Evolutionary conservation across 805 yeast genomes (phyloP), one percentile per base, ranked within the genome.

Genomic region (Debaryomyces tyrocola): DNA sequence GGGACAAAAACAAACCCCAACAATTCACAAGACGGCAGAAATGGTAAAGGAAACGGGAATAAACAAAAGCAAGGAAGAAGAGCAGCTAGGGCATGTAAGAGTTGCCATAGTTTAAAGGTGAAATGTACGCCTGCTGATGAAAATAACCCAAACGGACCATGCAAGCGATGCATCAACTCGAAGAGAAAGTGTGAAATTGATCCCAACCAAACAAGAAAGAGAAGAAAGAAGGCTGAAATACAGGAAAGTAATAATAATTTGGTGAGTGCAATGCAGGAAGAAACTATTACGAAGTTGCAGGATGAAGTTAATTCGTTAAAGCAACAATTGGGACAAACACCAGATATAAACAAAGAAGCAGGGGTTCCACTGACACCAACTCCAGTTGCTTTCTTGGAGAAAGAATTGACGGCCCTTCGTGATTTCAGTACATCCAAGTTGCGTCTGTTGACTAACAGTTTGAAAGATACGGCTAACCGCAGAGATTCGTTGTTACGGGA

Each of bases 71-170:
- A 31, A 4, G 20, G 18, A 12, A 15, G 28, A 4, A 58, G 82
- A 45, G 56, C 83, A 41, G 64, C 84, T 0, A 82, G 79, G 11
- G 87, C 87, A 1, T 83, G 88, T 61, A 80, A 78, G 52, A 71
- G 80, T n/a, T 90, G 97, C 60, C 96, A 92, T 57, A 63, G 87
- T 0, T 74, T 89, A 42, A 90, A 90, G 59, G 96, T 90, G 29
- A 82, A 85, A 55, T 90, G 97, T 64, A 81, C 85, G 6, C 94
- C 96, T 0, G 72, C 84, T 1, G 84, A 84, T 58, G 63, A 73
- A 35, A 57, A 70, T 27, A 78, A 84, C 47, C 83, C 83, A 8
- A 63, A 73, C 2, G 83, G 85, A 3, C 81, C 91, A 0, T 90
- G 97, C 65, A 67, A 78, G 10, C 74, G 97, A 36, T 90, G 97